Percentiles rank a stretch among this genome's conserved stretches.
Conservation (phyloP, 202 grass and related monocot genomes). For the Elaeis oleifera region DNA sequence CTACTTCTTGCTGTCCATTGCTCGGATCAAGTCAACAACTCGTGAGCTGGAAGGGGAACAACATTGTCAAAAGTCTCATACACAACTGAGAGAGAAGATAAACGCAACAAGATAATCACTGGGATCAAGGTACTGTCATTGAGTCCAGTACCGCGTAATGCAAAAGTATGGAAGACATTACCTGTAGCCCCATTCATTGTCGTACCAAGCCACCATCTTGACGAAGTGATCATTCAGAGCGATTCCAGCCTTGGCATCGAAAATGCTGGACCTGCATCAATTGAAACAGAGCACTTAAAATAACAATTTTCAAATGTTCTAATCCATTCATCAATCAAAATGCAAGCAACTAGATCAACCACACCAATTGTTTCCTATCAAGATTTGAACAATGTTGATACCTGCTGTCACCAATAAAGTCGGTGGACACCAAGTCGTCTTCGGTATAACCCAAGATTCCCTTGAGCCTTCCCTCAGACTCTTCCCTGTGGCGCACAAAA, state of each 20-base stretch:
- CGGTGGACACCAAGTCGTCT: constrained; percentile 64
- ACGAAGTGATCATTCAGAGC: constrained; percentile 62
- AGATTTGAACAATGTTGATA: not conserved
- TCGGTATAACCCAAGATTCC: constrained; percentile 75
- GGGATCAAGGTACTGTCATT: no score
- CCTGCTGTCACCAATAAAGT: constrained; percentile 82
- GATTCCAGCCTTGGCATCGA: constrained; percentile 82
- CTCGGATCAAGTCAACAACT: constrained; percentile 66
- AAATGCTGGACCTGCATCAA: constrained; percentile 67
- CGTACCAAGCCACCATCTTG: constrained; percentile 79
- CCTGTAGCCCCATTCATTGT: constrained; percentile 95
- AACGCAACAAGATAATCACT: no score
- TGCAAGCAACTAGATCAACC: no score
- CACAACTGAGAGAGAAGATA: not conserved
- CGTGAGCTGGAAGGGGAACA: constrained; percentile 42
- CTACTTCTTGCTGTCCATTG: constrained; percentile 36
- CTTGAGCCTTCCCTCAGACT: constrained; percentile 66
- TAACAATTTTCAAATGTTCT: not conserved
- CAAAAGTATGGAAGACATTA: not conserved
- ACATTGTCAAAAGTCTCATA: not conserved
- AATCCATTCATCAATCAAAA: no score
- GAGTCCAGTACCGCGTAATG: no score
- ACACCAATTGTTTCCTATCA: no score
- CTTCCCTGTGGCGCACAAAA: constrained; percentile 33
- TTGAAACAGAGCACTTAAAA: not conserved